Conservation (phyloP, 1,139 yeast genomes). For the Geotrichum aggregatum region DNA sequence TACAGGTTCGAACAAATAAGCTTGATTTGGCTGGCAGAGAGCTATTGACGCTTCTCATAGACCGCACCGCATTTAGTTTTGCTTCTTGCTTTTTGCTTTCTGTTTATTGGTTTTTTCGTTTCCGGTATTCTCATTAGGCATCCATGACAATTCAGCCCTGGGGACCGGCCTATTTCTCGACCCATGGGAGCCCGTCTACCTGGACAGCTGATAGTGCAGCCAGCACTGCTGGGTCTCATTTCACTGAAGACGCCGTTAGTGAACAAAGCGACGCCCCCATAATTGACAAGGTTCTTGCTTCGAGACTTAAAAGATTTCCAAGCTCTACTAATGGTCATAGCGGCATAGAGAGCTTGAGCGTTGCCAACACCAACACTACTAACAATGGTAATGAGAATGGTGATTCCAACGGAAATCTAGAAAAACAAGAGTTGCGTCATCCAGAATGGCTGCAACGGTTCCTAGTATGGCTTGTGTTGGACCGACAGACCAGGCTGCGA, state of each 20-base stretch:
- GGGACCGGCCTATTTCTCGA: background rate
- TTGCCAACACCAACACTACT: background rate
- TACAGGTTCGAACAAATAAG: too few species aligned
- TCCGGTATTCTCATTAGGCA: too few species aligned
- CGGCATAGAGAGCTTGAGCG: too few species aligned
- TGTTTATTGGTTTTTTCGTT: too few species aligned
- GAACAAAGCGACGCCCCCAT: background rate
- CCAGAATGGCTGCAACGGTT: slow-evolving; percentile 8
- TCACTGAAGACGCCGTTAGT: background rate
- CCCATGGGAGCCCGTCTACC: background rate
- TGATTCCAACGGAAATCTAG: background rate
- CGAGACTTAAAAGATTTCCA: too few species aligned
- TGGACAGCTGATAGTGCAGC: slow-evolving; percentile 1
- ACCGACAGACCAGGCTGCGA: slow-evolving; percentile 20
- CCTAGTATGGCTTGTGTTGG: slow-evolving; percentile 14
- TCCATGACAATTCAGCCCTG: background rate
- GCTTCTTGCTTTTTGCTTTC: too few species aligned
- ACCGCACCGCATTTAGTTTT: too few species aligned
- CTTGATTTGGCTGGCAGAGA: too few species aligned
- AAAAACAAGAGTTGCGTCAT: too few species aligned
- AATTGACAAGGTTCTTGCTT: background rate
- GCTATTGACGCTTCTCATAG: too few species aligned
- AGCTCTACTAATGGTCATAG: too few species aligned
- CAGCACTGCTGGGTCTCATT: background rate
- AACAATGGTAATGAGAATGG: background rate